Evolutionary conservation across 768 basidiomycete species (phyloP), one percentile per base, ranked within the genome.

Genomic region (Grammothele lineata): DNA sequence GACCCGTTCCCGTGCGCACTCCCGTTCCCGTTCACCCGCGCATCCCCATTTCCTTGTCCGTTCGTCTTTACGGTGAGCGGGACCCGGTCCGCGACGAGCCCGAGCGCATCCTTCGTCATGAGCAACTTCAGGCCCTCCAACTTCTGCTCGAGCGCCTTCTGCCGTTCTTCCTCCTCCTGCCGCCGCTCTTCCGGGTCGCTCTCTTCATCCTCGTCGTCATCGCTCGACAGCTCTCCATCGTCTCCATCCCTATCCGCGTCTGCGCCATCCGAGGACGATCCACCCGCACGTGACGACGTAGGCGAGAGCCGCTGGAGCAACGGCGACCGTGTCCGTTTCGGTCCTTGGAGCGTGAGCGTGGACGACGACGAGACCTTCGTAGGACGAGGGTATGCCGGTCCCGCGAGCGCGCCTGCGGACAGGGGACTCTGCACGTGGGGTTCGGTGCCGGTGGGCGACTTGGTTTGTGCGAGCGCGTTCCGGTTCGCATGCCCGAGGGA

Each of bases 91-190:
- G 62, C 57, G 40, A 90, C 82, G 17, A 92, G 73, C 1, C 89
- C 89, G 18, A 92, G 60, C 18, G 75, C 69, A 38, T 90, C 87
- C 49, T 73, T 81, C 1, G 83, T 88, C 70, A 92, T 84, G 73
- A 84, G 79, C 43, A 62, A 73, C 59, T 87, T 78, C 17, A 92
- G 68, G 25, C 85, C 78, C 38, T 75, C 72, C 10, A 92, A 71
- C 60, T 87, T 90, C 50, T 73, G 75, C 41, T 81, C 77, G 34
- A 90, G 61, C 0, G 77, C 69, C 42, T 85, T 81, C 53, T 83
- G 81, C 50, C 86, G 81, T 60, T 90, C 87, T 23, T 73, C 72
- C 57, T 90, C 86, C 53, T 89, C 87, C 55, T 83, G 81, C 56
- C 72, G 80, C 25, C 60, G 69, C 34, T 72, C 66, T 6, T 76